Evolutionary conservation across 768 basidiomycete species (phyloP).

Genomic region (Mycena venus): DNA sequence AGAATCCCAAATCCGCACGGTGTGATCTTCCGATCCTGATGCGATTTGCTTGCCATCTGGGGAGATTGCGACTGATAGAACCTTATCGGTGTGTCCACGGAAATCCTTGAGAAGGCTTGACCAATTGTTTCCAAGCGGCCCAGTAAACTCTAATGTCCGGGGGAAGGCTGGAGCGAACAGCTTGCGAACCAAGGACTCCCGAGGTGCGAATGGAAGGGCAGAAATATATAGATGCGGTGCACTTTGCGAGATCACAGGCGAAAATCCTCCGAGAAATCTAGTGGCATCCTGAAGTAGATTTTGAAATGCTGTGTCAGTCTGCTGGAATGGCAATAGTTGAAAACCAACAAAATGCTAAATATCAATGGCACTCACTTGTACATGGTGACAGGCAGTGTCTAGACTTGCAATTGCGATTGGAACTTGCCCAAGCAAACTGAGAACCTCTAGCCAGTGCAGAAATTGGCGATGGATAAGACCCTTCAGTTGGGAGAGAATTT

Average conservation of each 20-base stretch:
- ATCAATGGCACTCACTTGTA: neutral
- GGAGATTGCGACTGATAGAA: no score
- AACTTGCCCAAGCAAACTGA: neutral
- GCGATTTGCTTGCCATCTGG: no score
- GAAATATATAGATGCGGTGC: neutral
- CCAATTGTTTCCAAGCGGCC: neutral
- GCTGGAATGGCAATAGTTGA: no score
- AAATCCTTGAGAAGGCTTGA: neutral
- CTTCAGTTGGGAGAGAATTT: no score
- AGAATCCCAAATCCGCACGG: neutral
- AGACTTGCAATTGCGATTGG: neutral
- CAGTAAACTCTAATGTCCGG: neutral
- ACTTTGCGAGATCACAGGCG: neutral
- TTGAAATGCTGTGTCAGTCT: no score
- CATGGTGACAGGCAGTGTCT: neutral
- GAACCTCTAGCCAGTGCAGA: neutral
- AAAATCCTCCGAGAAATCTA: neutral
- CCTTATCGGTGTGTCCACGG: neutral
- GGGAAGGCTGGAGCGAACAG: neutral
- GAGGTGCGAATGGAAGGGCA: neutral
- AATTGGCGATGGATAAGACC: neutral
- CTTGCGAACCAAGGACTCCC: neutral
- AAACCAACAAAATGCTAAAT: no score
- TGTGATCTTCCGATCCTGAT: no score
- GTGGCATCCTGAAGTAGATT: neutral